A percentile compares a stretch with the other conserved stretches of the same genome.
Evolutionary conservation across 2,329 filamentous ascomycete genomes (phyloP).

Genomic region (Penicillium sp.): DNA sequence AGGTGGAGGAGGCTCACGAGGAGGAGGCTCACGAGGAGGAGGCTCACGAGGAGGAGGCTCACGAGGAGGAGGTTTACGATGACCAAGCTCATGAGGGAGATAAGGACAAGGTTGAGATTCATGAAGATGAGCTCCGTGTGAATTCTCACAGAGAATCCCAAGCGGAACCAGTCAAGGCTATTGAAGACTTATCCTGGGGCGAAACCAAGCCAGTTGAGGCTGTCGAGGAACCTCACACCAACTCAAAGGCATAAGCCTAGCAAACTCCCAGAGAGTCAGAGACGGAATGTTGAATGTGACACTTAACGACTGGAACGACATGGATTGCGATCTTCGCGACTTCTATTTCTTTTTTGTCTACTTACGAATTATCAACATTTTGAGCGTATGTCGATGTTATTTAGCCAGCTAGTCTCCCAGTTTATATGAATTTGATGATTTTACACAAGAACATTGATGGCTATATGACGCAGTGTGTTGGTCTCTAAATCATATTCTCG

Average conservation of each 20-base stretch:
- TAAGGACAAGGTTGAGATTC: neutral
- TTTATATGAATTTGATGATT: slow-evolving; percentile 11
- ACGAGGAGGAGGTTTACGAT: neutral
- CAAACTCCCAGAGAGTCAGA: neutral
- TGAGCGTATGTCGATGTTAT: slow-evolving; percentile 14
- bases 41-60: neutral
- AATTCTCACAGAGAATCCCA: neutral
- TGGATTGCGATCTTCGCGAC: slow-evolving; percentile 17
- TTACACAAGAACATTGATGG: neutral
- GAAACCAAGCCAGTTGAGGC: neutral
- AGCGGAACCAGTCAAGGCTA: neutral
- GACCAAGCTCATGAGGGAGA: neutral
- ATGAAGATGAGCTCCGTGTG: neutral
- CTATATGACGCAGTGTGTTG: neutral
- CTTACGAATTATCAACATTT: neutral
- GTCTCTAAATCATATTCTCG: too few relatives aligned
- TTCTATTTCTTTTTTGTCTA: neutral
- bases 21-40: neutral
- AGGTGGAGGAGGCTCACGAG: neutral
- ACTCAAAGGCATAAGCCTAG: neutral
- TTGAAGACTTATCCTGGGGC: neutral
- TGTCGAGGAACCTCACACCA: neutral
- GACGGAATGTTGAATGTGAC: neutral
- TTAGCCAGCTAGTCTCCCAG: slow-evolving; percentile 17
- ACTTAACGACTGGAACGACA: slow-evolving; percentile 26